phyloP scores from a whole-genome alignment of 2,329 filamentous ascomycete species.

The Cercospora citrullina region DNA sequence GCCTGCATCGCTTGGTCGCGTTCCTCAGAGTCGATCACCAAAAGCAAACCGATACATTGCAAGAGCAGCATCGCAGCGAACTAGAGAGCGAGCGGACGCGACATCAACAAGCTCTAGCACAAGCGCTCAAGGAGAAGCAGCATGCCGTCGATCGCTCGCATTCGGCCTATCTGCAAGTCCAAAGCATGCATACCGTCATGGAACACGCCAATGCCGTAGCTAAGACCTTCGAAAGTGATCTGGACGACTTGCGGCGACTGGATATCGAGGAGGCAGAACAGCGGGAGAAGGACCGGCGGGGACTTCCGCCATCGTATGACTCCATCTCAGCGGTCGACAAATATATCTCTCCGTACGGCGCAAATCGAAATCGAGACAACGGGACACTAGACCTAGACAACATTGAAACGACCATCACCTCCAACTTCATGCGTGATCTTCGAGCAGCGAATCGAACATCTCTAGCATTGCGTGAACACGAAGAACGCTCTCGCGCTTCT shows the following conservation, averaged over 20 bases:
- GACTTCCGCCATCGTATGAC: slow-evolving; percentile 34
- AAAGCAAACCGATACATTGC: slow-evolving; percentile 3
- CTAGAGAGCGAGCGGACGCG: slow-evolving; percentile 7
- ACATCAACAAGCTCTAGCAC: not conserved
- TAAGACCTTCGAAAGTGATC: slow-evolving; percentile 25
- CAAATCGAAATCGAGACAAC: slow-evolving; percentile 14
- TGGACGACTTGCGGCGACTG: slow-evolving; percentile 27
- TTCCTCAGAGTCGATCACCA: slow-evolving; percentile 11
- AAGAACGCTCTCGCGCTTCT: not conserved
- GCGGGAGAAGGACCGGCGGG: not conserved
- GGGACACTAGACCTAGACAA: slow-evolving; percentile 1
- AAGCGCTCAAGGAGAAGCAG: slow-evolving; percentile 2
- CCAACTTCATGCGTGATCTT: slow-evolving; percentile 9
- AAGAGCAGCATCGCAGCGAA: slow-evolving; percentile 5
- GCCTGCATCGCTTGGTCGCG: slow-evolving; percentile 4
- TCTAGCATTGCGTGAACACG: slow-evolving; percentile 7
- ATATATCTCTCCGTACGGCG: slow-evolving; percentile 23
- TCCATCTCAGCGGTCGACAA: slow-evolving; percentile 27
- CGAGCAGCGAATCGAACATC: slow-evolving; percentile 1
- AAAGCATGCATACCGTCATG: slow-evolving; percentile 8
- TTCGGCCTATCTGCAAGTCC: not conserved
- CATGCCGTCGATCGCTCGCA: not conserved
- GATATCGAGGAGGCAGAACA: slow-evolving; percentile 23
- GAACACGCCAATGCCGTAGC: slow-evolving; percentile 11
- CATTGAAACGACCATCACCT: not conserved